A percentile compares a stretch with the other conserved stretches of the same genome.
Conservation (phyloP, 495 filamentous ascomycete genomes). For the Xylaria nigripes region DNA sequence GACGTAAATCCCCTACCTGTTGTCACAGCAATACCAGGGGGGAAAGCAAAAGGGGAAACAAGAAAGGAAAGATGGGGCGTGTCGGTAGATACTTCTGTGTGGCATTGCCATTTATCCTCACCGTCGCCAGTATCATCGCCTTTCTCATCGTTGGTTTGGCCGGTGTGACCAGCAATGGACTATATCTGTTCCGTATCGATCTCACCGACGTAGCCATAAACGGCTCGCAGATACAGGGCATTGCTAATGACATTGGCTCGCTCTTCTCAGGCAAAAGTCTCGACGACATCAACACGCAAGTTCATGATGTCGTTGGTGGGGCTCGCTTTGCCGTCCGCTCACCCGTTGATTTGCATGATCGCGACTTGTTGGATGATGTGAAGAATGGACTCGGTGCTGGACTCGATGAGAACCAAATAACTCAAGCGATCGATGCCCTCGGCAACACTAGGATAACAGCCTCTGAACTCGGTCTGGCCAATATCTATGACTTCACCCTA, state of each 20-base stretch:
- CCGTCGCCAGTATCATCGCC: slow-evolving; percentile 62
- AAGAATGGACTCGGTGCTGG: no score
- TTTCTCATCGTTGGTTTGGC: slow-evolving; percentile 65
- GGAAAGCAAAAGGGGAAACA: slow-evolving; percentile 6
- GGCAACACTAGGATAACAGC: slow-evolving; percentile 33
- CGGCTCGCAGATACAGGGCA: slow-evolving; percentile 9
- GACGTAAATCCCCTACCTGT: neutral
- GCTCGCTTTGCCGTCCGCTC: slow-evolving; percentile 1
- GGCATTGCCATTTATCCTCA: slow-evolving; percentile 68
- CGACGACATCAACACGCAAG: slow-evolving; percentile 12
- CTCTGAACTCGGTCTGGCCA: slow-evolving; percentile 50
- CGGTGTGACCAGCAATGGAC: slow-evolving; percentile 57
- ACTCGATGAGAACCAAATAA: no score
- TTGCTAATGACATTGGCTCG: slow-evolving; percentile 18
- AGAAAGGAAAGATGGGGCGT: slow-evolving; percentile 44
- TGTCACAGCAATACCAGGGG: neutral
- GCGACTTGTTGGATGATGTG: neutral
- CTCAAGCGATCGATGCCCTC: slow-evolving; percentile 53
- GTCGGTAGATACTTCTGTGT: slow-evolving; percentile 73
- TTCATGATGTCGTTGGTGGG: slow-evolving; percentile 13
- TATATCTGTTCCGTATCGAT: slow-evolving; percentile 70
- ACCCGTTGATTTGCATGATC: slow-evolving; percentile 9
- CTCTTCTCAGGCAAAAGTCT: slow-evolving; percentile 13
- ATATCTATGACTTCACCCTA: slow-evolving; percentile 74
- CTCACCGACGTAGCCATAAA: slow-evolving; percentile 39